Conservation (phyloP, 2,329 filamentous ascomycete species). For the Parasarocladium wereldwijsianum region DNA sequence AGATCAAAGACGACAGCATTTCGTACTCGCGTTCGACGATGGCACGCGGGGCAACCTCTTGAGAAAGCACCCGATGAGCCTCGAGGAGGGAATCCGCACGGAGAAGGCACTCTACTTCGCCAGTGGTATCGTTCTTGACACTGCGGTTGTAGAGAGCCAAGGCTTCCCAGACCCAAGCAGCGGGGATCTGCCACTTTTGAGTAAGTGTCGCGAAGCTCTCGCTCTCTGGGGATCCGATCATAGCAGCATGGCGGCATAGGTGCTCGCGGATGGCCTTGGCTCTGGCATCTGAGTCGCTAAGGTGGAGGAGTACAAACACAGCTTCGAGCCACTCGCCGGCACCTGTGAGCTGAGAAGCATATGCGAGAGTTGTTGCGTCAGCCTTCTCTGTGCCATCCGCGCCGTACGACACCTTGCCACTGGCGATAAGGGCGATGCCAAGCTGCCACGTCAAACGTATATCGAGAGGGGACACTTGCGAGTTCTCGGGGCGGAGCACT, state of each 20-base stretch:
- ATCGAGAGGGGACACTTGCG: conserved; percentile 60
- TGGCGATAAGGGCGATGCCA: conserved; percentile 46
- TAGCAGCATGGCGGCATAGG: conserved; percentile 54
- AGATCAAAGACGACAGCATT: conserved; percentile 52
- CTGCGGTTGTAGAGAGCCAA: conserved; percentile 72
- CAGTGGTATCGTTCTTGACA: conserved; percentile 50
- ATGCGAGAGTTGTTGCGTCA: conserved; percentile 52
- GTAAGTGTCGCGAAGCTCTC: conserved; percentile 44
- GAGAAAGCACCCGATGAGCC: conserved; percentile 71
- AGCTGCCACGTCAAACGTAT: conserved; percentile 76
- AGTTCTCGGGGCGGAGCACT: conserved; percentile 61
- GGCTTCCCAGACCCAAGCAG: conserved; percentile 72
- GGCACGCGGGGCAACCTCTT: conserved; percentile 65
- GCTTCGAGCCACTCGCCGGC: conserved; percentile 55
- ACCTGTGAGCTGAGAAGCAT: conserved; percentile 47
- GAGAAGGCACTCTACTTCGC: conserved; percentile 68
- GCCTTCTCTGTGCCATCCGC: conserved; percentile 42
- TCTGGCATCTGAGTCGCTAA: conserved; percentile 49
- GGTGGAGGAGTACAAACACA: conserved; percentile 63
- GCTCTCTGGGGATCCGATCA: conserved; percentile 45
- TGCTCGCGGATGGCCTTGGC: conserved; percentile 57
- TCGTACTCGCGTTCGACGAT: conserved; percentile 73
- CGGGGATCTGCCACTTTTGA: conserved; percentile 54
- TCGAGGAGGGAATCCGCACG: conserved; percentile 62
- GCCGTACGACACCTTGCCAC: conserved; percentile 36